Conservation (phyloP, 345 rosid species). For the Stellera chamaejasme region DNA sequence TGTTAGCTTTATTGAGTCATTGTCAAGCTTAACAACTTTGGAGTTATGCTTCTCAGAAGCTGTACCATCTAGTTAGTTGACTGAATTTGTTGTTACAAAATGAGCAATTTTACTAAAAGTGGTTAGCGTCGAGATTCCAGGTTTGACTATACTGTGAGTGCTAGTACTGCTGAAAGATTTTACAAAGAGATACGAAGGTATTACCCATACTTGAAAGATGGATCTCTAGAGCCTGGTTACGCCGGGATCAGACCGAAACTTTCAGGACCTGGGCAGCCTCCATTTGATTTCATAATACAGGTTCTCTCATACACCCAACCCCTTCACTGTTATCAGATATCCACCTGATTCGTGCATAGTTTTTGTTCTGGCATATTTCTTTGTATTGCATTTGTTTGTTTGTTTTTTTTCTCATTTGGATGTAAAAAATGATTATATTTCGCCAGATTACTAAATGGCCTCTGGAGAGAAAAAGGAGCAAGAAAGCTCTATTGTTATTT, state of each 20-base stretch:
- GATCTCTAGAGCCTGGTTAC: constrained; percentile 68
- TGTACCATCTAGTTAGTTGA: too few species aligned
- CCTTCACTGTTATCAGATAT: too few species aligned
- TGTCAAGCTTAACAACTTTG: too few species aligned
- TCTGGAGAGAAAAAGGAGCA: too few species aligned
- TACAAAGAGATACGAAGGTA: constrained; percentile 75
- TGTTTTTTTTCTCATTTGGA: not conserved
- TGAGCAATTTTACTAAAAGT: too few species aligned
- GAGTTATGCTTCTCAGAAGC: too few species aligned
- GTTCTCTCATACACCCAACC: constrained; percentile 17
- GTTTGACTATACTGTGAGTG: constrained; percentile 58
- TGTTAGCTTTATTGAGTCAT: too few species aligned
- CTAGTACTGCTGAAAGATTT: constrained; percentile 43
- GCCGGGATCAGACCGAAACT: constrained; percentile 86
- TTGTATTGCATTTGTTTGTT: not conserved
- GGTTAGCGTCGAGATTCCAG: constrained; percentile 25
- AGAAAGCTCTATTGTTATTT: not conserved
- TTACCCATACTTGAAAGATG: constrained; percentile 67
- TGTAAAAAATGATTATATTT: too few species aligned
- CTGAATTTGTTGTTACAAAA: too few species aligned
- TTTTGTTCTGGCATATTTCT: too few species aligned
- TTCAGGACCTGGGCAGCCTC: constrained; percentile 61
- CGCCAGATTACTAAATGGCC: too few species aligned
- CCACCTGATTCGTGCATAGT: too few species aligned
- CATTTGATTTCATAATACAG: constrained; percentile 74